Conservation (phyloP, 2,329 filamentous ascomycete species). For the Xylogone sp. region DNA sequence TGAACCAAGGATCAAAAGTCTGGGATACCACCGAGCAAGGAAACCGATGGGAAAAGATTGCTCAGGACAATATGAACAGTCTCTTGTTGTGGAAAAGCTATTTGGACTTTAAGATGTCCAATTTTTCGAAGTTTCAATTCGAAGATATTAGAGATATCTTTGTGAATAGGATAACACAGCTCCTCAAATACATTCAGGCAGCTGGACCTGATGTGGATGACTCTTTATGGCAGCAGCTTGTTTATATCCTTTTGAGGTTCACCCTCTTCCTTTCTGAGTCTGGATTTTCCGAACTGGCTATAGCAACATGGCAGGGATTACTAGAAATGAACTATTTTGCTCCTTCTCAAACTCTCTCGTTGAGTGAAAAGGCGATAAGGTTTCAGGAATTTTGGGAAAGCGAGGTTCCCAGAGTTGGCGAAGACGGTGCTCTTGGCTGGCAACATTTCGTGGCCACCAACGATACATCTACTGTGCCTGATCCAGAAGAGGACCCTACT, state of each 20-base stretch:
- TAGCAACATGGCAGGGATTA: constrained; percentile 78
- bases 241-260: constrained; percentile 72
- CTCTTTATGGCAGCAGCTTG: constrained; percentile 34
- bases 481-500: constrained; percentile 15
- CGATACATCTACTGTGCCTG: constrained; percentile 13
- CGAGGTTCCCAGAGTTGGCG: constrained; percentile 75
- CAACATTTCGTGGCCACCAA: constrained; percentile 38
- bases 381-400: constrained; percentile 85
- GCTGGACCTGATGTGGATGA: constrained; percentile 3
- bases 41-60: constrained; percentile 61
- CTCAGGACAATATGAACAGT: constrained; percentile 51
- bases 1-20: constrained; percentile 69
- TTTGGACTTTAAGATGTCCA: constrained; percentile 69
- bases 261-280: constrained; percentile 71
- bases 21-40: constrained; percentile 64
- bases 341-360: constrained; percentile 33
- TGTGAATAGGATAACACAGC: constrained; percentile 51
- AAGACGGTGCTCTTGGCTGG: constrained; percentile 71
- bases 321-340: constrained; percentile 68
- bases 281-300: constrained; percentile 73
- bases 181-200: constrained; percentile 21
- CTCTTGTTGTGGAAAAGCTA: constrained; percentile 70
- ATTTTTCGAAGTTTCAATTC: constrained; percentile 63
- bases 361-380: constrained; percentile 19
- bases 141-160: constrained; percentile 61